phyloP scores from a whole-genome alignment of 805 yeast species.

The Myxozyma kluyveri region DNA sequence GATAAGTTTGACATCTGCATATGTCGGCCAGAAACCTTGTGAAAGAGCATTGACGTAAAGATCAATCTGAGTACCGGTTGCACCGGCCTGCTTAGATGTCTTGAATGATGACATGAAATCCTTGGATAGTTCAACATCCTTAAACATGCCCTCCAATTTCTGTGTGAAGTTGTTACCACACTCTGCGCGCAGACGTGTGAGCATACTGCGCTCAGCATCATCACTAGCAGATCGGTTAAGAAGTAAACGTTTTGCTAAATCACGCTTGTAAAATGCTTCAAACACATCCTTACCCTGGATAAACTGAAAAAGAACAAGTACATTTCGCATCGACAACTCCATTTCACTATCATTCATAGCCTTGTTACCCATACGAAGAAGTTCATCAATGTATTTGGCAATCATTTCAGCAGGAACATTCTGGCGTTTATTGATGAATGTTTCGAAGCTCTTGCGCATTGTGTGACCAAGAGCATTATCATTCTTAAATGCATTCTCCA shows the following conservation, averaged over 20 bases:
- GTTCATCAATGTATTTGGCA: slow-evolving; percentile 36
- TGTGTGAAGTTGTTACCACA: slow-evolving; percentile 77
- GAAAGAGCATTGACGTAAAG: slow-evolving; percentile 34
- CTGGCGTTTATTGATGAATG: slow-evolving; percentile 30
- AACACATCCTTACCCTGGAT: slow-evolving; percentile 81
- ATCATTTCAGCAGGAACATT: slow-evolving; percentile 34
- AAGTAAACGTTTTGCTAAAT: slow-evolving; percentile 76
- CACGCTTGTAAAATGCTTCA: slow-evolving; percentile 80
- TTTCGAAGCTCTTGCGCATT: slow-evolving; percentile 28
- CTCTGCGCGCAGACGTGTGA: slow-evolving; percentile 67
- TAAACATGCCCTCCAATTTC: slow-evolving; percentile 80
- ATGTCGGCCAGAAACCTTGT: slow-evolving; percentile 37
- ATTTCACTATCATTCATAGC: slow-evolving; percentile 46
- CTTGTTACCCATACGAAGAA: slow-evolving; percentile 33
- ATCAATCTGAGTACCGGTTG: slow-evolving; percentile 32
- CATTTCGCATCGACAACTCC: slow-evolving; percentile 50
- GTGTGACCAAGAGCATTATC: slow-evolving; percentile 25
- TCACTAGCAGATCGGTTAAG: slow-evolving; percentile 46
- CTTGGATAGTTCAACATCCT: slow-evolving; percentile 64
- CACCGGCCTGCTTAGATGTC: slow-evolving; percentile 19
- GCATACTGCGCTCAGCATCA: slow-evolving; percentile 68
- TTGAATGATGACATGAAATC: slow-evolving; percentile 42
- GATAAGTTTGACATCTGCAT: slow-evolving; percentile 31
- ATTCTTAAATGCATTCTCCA: slow-evolving; percentile 8
- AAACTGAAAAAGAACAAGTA: slow-evolving; percentile 62